phyloP scores from a whole-genome alignment of 208 protist species.

The Wallacemonas rigidus region DNA sequence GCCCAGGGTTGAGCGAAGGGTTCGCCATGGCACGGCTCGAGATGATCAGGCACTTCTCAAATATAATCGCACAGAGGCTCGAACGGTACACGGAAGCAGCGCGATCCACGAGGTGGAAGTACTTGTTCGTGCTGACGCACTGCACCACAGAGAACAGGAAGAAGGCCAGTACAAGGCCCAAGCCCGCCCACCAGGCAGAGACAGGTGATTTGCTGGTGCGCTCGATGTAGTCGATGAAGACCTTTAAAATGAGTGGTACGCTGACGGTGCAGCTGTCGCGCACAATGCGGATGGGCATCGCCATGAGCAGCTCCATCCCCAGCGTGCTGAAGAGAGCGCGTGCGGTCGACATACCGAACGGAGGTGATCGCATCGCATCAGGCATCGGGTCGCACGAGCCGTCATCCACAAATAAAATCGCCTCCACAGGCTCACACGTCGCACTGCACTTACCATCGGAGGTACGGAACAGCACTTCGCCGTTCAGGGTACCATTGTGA shows the following conservation, averaged over 20 bases:
- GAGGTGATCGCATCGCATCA: neutral
- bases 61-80: slow-evolving; percentile 43
- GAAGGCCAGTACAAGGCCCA: slow-evolving; percentile 13
- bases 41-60: slow-evolving; percentile 62
- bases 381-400: neutral
- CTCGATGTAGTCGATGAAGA: slow-evolving; percentile 5
- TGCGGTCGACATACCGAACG: neutral
- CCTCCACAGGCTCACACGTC: slow-evolving; percentile 11
- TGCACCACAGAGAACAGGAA: slow-evolving; percentile 28
- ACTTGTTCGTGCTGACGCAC: slow-evolving; percentile 26
- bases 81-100: slow-evolving; percentile 27
- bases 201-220: neutral
- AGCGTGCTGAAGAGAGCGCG: slow-evolving; percentile 1
- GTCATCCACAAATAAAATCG: neutral
- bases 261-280: neutral
- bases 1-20: slow-evolving; percentile 57
- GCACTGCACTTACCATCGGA: neutral
- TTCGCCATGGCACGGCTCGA: slow-evolving; percentile 23
- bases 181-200: slow-evolving; percentile 9
- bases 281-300: neutral
- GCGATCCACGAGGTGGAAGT: slow-evolving; percentile 26
- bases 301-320: neutral
- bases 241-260: neutral
- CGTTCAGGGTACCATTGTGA: slow-evolving; percentile 26
- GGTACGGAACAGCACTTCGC: slow-evolving; percentile 34